Evolutionary conservation across 2,329 filamentous ascomycete genomes (phyloP).

Genomic region (Fusarium neocosmosporiellum): DNA sequence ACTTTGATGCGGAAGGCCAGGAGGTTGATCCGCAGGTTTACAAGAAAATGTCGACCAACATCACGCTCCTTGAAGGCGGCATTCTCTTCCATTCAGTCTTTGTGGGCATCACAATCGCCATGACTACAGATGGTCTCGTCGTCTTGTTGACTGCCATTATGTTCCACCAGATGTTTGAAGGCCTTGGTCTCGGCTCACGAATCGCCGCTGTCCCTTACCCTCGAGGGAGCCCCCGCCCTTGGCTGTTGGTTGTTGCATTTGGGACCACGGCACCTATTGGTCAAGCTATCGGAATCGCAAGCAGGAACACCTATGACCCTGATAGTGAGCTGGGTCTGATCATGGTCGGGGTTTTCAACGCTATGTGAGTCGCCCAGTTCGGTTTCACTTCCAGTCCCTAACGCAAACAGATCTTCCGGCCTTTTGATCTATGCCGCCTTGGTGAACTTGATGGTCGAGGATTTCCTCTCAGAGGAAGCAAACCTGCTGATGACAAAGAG

Average conservation of each 20-base stretch:
- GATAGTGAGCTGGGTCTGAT: slow-evolving; percentile 72
- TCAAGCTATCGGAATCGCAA: slow-evolving; percentile 70
- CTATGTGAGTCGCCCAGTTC: slow-evolving; percentile 59
- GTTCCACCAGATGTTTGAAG: slow-evolving; percentile 78
- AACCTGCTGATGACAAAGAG: slow-evolving; percentile 61
- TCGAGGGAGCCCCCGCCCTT: slow-evolving; percentile 66
- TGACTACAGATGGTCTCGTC: slow-evolving; percentile 74
- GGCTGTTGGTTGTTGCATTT: slow-evolving; percentile 71
- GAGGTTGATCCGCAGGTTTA: slow-evolving; percentile 59
- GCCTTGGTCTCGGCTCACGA: slow-evolving; percentile 76
- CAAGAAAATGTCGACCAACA: slow-evolving; percentile 76
- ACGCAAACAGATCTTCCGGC: slow-evolving; percentile 62
- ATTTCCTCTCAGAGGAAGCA: slow-evolving; percentile 71
- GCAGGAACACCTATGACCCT: slow-evolving; percentile 69
- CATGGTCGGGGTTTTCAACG: slow-evolving; percentile 73
- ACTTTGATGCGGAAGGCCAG: slow-evolving; percentile 58
- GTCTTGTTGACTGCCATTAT: slow-evolving; percentile 75
- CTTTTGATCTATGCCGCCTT: slow-evolving; percentile 71
- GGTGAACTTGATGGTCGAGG: slow-evolving; percentile 72
- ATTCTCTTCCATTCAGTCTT: slow-evolving; percentile 85
- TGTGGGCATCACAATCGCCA: slow-evolving; percentile 78
- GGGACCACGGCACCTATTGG: slow-evolving; percentile 73
- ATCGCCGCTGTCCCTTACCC: slow-evolving; percentile 75
- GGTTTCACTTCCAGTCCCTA: background rate
- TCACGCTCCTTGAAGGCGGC: slow-evolving; percentile 79